Evolutionary conservation across 495 filamentous ascomycete species (phyloP).

Genomic region (Friedmanniomyces simplex): DNA sequence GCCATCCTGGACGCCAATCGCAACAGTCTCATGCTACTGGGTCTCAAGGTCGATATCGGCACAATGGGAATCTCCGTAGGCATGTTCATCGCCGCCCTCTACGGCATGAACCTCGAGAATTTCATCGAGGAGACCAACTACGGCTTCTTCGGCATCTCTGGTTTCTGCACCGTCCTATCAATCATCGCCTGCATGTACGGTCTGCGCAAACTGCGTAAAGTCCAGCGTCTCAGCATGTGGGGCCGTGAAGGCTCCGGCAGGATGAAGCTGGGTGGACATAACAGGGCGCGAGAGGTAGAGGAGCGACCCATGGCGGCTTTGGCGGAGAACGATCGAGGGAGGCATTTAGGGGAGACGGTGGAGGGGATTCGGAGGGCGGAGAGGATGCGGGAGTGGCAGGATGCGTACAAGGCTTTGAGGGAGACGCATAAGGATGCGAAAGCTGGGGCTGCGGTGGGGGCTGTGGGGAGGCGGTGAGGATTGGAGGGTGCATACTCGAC

Average conservation of each 20-base stretch:
- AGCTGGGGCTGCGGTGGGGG: background rate
- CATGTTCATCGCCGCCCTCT: slow-evolving; percentile 89
- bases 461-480: background rate
- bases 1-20: slow-evolving; percentile 97
- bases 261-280: background rate
- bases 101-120: slow-evolving; percentile 98
- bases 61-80: slow-evolving; percentile 86
- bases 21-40: slow-evolving; percentile 95
- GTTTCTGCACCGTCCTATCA: slow-evolving; percentile 54
- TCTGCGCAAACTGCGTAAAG: slow-evolving; percentile 66
- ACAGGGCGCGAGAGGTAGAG: slow-evolving; percentile 3
- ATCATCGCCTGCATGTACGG: slow-evolving; percentile 70
- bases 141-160: slow-evolving; percentile 69
- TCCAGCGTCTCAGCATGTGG: slow-evolving; percentile 87
- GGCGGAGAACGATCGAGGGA: background rate
- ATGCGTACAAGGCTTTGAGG: background rate
- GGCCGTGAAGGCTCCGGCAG: slow-evolving; percentile 20
- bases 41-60: slow-evolving; percentile 91
- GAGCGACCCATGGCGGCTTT: background rate
- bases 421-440: background rate
- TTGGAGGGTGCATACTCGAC: background rate
- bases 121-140: slow-evolving; percentile 94
- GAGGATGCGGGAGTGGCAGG: slow-evolving; percentile 3
- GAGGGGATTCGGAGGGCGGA: slow-evolving; percentile 31
- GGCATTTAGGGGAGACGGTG: slow-evolving; percentile 12